phyloP scores from a whole-genome alignment of 495 filamentous ascomycete species.

The Usnea hakonensis region DNA sequence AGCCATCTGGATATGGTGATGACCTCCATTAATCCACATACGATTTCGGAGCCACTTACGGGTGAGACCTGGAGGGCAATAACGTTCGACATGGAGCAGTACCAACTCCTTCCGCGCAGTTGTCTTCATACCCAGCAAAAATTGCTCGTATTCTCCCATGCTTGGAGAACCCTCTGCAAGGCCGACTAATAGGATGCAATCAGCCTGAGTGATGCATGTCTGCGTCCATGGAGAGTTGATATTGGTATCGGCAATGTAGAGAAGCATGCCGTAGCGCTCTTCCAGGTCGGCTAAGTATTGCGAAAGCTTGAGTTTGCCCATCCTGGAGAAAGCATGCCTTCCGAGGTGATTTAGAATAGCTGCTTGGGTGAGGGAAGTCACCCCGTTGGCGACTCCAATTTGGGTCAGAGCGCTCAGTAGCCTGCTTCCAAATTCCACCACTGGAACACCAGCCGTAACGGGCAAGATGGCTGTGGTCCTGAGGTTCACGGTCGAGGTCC shows the following conservation, averaged over 20 bases:
- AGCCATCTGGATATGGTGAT: slow-evolving; percentile 96
- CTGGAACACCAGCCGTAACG: slow-evolving; percentile 83
- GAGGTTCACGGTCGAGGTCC: slow-evolving; percentile 82
- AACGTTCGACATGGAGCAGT: slow-evolving; percentile 85
- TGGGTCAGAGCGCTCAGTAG: slow-evolving; percentile 79
- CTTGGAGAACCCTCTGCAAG: slow-evolving; percentile 81
- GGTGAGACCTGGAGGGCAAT: slow-evolving; percentile 74
- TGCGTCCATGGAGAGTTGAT: slow-evolving; percentile 97
- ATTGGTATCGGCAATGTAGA: slow-evolving; percentile 96
- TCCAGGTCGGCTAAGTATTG: slow-evolving; percentile 96
- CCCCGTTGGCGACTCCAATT: slow-evolving; percentile 79
- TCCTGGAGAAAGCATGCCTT: slow-evolving; percentile 89
- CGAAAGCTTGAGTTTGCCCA: slow-evolving; percentile 93
- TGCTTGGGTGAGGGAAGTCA: slow-evolving; percentile 86
- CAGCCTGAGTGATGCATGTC: slow-evolving; percentile 92
- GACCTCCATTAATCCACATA: slow-evolving; percentile 97
- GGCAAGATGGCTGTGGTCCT: slow-evolving; percentile 88
- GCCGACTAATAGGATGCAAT: slow-evolving; percentile 88
- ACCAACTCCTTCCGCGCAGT: slow-evolving; percentile 93
- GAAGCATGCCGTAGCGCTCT: slow-evolving; percentile 90
- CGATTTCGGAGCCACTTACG: slow-evolving; percentile 87
- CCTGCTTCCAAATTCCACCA: slow-evolving; percentile 90
- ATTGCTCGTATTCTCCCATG: slow-evolving; percentile 93
- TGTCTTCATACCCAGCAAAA: slow-evolving; percentile 93
- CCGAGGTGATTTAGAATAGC: slow-evolving; percentile 92